phyloP scores from a whole-genome alignment of 768 basidiomycete species.

The Russula sp. region DNA sequence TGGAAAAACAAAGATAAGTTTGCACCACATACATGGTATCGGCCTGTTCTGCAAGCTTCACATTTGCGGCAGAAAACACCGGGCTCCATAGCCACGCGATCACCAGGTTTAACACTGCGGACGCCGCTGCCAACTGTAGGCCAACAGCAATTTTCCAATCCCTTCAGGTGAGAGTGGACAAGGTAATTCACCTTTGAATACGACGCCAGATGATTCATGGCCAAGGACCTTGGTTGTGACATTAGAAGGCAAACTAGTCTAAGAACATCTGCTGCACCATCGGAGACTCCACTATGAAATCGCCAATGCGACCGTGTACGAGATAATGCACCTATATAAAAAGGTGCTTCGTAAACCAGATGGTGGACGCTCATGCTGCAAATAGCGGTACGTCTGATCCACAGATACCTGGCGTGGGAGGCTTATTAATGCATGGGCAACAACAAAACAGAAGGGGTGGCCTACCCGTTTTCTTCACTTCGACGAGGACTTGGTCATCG shows the following conservation, averaged over 20 bases:
- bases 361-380: conserved; percentile 18
- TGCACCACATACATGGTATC: conserved; percentile 57
- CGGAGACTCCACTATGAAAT: conserved; percentile 72
- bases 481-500: conserved; percentile 74
- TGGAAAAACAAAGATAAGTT: conserved; percentile 5
- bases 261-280: conserved; percentile 46
- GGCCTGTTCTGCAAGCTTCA: conserved; percentile 76
- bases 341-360: conserved; percentile 8
- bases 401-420: conserved; percentile 61
- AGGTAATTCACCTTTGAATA: conserved; percentile 50
- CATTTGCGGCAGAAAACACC: conserved; percentile 82
- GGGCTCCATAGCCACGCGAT: conserved; percentile 89
- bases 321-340: conserved; percentile 64
- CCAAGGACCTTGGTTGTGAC: conserved; percentile 65
- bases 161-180: not conserved
- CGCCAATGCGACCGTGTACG: conserved; percentile 70
- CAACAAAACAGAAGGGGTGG: not conserved
- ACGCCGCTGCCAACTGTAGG: conserved; percentile 66
- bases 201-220: conserved; percentile 84
- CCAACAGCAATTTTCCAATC: not conserved
- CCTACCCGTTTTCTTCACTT: conserved; percentile 90
- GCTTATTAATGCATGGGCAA: conserved; percentile 8
- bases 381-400: conserved; percentile 67
- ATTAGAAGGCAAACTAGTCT: conserved; percentile 9
- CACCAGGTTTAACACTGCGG: conserved; percentile 70